Base-by-base conservation (phyloP, 2,329 filamentous ascomycete species). In the Huntiella bhutanensis region DNA sequence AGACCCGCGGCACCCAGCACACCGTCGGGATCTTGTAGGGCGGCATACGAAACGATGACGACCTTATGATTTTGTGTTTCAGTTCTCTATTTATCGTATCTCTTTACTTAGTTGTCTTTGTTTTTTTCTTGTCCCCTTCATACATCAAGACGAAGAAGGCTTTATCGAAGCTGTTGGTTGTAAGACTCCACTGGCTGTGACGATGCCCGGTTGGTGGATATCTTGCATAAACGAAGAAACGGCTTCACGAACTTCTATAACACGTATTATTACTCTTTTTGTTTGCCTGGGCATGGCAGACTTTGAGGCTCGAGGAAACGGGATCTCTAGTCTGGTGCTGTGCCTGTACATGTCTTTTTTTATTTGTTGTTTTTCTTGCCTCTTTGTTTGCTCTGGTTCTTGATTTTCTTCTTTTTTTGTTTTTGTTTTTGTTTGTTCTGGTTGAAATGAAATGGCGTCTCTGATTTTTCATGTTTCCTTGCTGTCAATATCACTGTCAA, bases 291-390 rank as follows among this genome's bases (percentile, higher is more conserved):
- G 17, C n/a, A 34, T 15, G 4, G 33, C 6, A 8, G 33, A 22
- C 11, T 15, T 33, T 6, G 13, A 15, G 54, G 58, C 58, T 60
- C 57, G 53, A 56, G 54, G 54, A 52, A 53, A 60, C 54, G 56
- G 55, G 12, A 12, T 4, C 42, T 13, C 19, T 6, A 33, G 17
- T 41, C n/a, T 11, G 32, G 8, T 41, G 12, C 8, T 12, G 10
- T 41, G 16, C 19, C 8, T 35, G 42, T 15, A 38, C n/a, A 40
- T 39, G 7, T 46, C 22, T 39, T 42, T 36, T 13, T 37, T 15
- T 36, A 36, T n/a, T 48, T 37, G 16, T 15, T 17, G 17, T 37
- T 22, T 19, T 41, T 33, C 40, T 33, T 11, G 33, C 11, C 7
- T 32, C 35, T 19, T 12, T 34, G 16, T 36, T 43, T 43, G 34